phyloP scores from a whole-genome alignment of 2,329 filamentous ascomycete species.

The Ilyonectria robusta region DNA sequence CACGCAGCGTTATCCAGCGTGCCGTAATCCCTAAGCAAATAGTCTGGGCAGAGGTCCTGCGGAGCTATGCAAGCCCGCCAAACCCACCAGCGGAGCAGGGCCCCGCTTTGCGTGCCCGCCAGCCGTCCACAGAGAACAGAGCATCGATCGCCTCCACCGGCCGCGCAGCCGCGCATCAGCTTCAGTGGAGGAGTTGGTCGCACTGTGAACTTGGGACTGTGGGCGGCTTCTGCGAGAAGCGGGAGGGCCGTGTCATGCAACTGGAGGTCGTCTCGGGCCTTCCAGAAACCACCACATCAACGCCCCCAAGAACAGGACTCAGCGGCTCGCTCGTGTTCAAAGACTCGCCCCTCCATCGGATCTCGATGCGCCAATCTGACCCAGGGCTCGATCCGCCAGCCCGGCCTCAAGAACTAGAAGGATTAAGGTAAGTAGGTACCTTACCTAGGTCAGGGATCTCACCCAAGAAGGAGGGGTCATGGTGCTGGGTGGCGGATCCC shows the following conservation, averaged over 20 bases:
- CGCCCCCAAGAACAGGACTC: neutral
- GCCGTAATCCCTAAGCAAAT: neutral
- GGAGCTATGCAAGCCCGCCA: constrained; percentile 18
- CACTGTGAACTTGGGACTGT: constrained; percentile 28
- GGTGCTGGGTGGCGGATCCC: constrained; percentile 17
- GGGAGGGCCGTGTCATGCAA: constrained; percentile 20
- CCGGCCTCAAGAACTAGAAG: neutral
- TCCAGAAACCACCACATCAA: constrained; percentile 15
- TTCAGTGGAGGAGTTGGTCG: constrained; percentile 14
- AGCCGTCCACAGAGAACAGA: constrained; percentile 4
- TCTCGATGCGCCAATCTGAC: neutral
- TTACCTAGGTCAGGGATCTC: constrained; percentile 13
- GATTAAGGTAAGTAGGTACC: neutral
- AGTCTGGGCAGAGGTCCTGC: constrained; percentile 1
- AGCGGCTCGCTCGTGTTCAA: neutral
- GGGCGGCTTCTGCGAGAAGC: constrained; percentile 6
- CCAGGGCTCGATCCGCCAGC: constrained; percentile 1
- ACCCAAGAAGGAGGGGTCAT: constrained; percentile 22
- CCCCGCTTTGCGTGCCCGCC: constrained; percentile 26
- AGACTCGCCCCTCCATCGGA: neutral
- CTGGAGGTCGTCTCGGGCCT: constrained; percentile 17
- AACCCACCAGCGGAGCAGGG: neutral
- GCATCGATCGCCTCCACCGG: constrained; percentile 27
- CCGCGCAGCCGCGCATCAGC: constrained; percentile 10
- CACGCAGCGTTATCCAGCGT: neutral